These are phyloP conservation scores for Tubosaeta sp. DNA, from an alignment of 768 basidiomycete species.

Conservation along the genomic window DNA sequence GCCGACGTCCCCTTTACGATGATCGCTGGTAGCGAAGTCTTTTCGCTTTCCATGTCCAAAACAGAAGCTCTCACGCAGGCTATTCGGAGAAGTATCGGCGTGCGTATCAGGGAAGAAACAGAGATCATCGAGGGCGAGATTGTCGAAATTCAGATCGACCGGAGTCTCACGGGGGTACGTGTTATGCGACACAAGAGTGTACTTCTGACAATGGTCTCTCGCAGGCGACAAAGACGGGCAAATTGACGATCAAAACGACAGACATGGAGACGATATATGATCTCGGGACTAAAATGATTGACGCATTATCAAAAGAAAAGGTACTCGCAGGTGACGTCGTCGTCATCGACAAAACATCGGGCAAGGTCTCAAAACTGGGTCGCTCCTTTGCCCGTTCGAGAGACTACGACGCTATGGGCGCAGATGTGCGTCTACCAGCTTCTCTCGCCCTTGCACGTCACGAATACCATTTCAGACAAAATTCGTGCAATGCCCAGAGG, in stretches of 20 bases:
- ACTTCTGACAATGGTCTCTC: neutral
- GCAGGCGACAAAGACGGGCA: conserved; percentile 96
- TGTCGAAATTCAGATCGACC: conserved; percentile 97
- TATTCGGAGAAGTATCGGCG: conserved; percentile 93
- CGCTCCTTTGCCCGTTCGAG: conserved; percentile 95
- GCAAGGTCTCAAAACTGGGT: conserved; percentile 94
- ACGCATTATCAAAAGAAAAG: conserved; percentile 94
- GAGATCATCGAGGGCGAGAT: conserved; percentile 98
- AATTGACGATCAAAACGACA: conserved; percentile 95
- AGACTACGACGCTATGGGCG: conserved; percentile 99
- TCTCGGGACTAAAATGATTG: conserved; percentile 98
- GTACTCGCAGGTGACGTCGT: conserved; percentile 93
- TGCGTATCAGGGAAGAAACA: conserved; percentile 95
- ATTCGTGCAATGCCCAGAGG: conserved; percentile 97
- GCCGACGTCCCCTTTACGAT: conserved; percentile 96
- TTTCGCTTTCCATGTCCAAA: conserved; percentile 97
- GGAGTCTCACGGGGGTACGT: conserved; percentile 89
- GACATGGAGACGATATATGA: conserved; percentile 99
- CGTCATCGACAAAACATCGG: conserved; percentile 95
- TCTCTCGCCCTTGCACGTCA: neutral
- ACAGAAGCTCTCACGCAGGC: conserved; percentile 98
- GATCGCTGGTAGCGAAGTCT: conserved; percentile 97
- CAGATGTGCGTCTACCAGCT: conserved; percentile 65
- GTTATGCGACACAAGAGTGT: neutral
- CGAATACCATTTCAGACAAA: conserved; percentile 62